These are phyloP conservation scores for Ziziphus jujuba DNA, from an alignment of 306 rosid species.

Conservation along the genomic window DNA sequence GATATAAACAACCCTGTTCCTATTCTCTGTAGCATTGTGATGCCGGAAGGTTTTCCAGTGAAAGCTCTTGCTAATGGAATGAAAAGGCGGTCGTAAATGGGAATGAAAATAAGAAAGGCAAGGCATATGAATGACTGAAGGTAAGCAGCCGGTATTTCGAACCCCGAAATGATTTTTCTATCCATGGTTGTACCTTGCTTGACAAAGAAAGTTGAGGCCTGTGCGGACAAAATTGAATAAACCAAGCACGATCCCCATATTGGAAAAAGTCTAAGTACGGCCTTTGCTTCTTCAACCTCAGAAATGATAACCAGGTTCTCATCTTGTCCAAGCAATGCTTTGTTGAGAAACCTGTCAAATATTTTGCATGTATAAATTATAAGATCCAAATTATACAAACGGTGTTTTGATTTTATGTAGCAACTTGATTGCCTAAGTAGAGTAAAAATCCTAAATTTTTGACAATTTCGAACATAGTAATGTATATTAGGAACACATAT, in stretches of 20 bases:
- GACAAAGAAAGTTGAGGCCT: slow-evolving; percentile 32
- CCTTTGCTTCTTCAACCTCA: slow-evolving; percentile 21
- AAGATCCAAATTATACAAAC: too few species aligned
- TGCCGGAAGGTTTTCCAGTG: slow-evolving; percentile 47
- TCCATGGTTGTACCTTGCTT: slow-evolving; percentile 44
- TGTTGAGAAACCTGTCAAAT: slow-evolving; percentile 33
- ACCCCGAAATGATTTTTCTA: slow-evolving; percentile 29
- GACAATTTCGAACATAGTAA: too few species aligned
- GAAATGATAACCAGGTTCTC: slow-evolving; percentile 22
- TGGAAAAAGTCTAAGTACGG: slow-evolving; percentile 24
- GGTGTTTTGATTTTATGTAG: too few species aligned
- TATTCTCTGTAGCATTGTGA: slow-evolving; percentile 56
- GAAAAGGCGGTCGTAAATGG: slow-evolving; percentile 43
- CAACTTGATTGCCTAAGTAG: too few species aligned
- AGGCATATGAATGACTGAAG: slow-evolving; percentile 33
- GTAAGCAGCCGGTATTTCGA: slow-evolving; percentile 44
- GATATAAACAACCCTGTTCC: slow-evolving; percentile 52
- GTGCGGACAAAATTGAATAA: slow-evolving; percentile 26
- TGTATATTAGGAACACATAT: too few species aligned
- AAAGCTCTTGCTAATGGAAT: slow-evolving; percentile 44
- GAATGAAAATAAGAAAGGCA: slow-evolving; percentile 27
- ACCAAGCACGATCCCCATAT: slow-evolving; percentile 34
- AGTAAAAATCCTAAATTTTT: too few species aligned
- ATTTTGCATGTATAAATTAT: too few species aligned
- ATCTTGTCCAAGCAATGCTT: slow-evolving; percentile 21